Conservation (phyloP, 306 rosid genomes). For the Morella rubra region DNA sequence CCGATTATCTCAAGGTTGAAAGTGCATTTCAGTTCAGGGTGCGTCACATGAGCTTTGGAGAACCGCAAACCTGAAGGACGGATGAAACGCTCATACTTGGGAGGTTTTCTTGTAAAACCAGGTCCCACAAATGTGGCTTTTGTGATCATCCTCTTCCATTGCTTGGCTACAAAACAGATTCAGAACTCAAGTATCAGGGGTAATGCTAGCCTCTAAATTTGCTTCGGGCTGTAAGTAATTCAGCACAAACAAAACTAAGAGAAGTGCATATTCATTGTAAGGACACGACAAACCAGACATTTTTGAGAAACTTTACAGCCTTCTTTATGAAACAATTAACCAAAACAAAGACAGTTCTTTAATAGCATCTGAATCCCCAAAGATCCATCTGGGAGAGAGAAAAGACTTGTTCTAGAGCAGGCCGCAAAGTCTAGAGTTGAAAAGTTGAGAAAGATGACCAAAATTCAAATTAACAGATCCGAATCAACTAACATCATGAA, state of each 20-base stretch:
- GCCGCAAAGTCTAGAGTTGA: neutral
- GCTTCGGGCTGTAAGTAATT: neutral
- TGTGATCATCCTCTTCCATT: slow-evolving; percentile 97
- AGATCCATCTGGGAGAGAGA: neutral
- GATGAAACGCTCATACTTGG: slow-evolving; percentile 88
- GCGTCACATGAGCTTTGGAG: slow-evolving; percentile 95
- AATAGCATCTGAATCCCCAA: neutral
- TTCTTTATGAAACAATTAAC: neutral
- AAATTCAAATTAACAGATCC: neutral
- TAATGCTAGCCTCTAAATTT: neutral
- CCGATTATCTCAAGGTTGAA: slow-evolving; percentile 87
- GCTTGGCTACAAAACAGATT: slow-evolving; percentile 60
- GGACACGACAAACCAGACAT: neutral
- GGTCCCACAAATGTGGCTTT: slow-evolving; percentile 96
- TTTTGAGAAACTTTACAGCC: neutral
- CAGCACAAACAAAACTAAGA: neutral
- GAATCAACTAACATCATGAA: neutral
- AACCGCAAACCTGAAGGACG: slow-evolving; percentile 86
- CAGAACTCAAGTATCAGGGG: slow-evolving; percentile 14
- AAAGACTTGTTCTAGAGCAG: neutral
- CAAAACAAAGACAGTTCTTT: neutral
- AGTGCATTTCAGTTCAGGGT: slow-evolving; percentile 91
- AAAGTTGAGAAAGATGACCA: neutral
- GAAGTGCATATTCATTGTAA: neutral
- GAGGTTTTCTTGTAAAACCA: slow-evolving; percentile 91